Conservation (phyloP, 2,329 filamentous ascomycete genomes). For the Aspergillus clavatus region DNA sequence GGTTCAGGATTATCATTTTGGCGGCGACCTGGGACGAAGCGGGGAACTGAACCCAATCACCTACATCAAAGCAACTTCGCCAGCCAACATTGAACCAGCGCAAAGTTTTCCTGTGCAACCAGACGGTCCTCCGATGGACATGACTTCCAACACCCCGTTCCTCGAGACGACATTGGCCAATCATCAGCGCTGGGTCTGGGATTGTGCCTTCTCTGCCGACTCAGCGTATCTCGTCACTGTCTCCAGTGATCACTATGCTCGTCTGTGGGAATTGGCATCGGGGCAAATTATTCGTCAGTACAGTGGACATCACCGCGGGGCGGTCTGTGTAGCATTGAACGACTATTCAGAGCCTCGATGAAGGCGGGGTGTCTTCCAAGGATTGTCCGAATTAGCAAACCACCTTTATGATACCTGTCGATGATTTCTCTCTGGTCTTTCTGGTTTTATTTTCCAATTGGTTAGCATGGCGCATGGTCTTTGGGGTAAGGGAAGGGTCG, state of each 20-base stretch:
- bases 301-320: conserved; percentile 87
- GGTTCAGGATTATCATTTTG: conserved; percentile 16
- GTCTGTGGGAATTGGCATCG: conserved; percentile 81
- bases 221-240: conserved; percentile 90
- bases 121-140: conserved; percentile 39
- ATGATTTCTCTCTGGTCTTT: conserved; percentile 2
- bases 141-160: conserved; percentile 55
- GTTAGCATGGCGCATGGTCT: conserved; percentile 24
- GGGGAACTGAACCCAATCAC: conserved; percentile 22
- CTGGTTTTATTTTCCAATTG: conserved; percentile 10
- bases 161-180: conserved; percentile 82
- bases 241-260: conserved; percentile 87
- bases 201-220: conserved; percentile 91
- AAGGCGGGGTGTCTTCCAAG: neutral
- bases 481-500: conserved; percentile 5
- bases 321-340: conserved; percentile 88
- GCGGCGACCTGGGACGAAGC: conserved; percentile 15
- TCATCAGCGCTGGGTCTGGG: conserved; percentile 96
- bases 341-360: conserved; percentile 59
- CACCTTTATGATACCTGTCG: neutral
- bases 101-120: conserved; percentile 33
- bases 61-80: conserved; percentile 24
- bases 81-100: conserved; percentile 25
- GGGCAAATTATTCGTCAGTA: conserved; percentile 92
- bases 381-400: neutral